These are phyloP conservation scores for Candida khao-thaluensis DNA, from an alignment of 805 yeast species.

Conservation along the genomic window DNA sequence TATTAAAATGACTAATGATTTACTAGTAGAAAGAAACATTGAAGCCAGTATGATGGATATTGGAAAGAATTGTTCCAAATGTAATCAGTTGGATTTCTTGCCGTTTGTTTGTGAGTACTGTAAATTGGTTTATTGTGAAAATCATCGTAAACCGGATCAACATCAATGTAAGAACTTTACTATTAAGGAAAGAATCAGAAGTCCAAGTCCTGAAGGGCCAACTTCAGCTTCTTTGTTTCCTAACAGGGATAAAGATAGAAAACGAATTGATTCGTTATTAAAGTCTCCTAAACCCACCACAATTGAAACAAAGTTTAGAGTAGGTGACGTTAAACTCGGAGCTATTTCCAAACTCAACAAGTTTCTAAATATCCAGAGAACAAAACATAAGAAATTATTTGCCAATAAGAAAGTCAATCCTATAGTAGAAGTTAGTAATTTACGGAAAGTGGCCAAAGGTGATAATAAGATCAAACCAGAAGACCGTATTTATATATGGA, in stretches of 20 bases:
- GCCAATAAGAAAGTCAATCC: slow-evolving; percentile 9
- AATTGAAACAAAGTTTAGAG: slow-evolving; percentile 24
- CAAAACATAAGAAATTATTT: slow-evolving; percentile 8
- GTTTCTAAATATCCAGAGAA: slow-evolving; percentile 26
- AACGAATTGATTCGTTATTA: slow-evolving; percentile 30
- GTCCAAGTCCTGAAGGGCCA: slow-evolving; percentile 12
- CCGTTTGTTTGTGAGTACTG: slow-evolving; percentile 57
- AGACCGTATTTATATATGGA: slow-evolving; percentile 53
- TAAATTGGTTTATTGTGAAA: slow-evolving; percentile 45
- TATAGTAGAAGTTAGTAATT: slow-evolving; percentile 29
- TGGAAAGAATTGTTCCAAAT: slow-evolving; percentile 56
- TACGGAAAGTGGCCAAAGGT: slow-evolving; percentile 50
- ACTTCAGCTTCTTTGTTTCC: slow-evolving; percentile 52
- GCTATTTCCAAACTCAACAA: slow-evolving; percentile 29
- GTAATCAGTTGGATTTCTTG: slow-evolving; percentile 55
- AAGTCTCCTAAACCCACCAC: slow-evolving; percentile 23
- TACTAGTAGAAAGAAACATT: slow-evolving; percentile 2
- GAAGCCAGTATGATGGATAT: slow-evolving; percentile 43
- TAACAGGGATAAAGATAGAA: slow-evolving; percentile 43
- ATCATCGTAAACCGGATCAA: slow-evolving; percentile 42
- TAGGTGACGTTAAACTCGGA: slow-evolving; percentile 26
- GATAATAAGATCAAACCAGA: slow-evolving; percentile 41
- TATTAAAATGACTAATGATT: slow-evolving; percentile 3
- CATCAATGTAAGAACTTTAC: slow-evolving; percentile 31
- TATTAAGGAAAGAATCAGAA: neutral